Conservation (phyloP, 306 rosid species). For the Oxytropis ochrocephala region DNA sequence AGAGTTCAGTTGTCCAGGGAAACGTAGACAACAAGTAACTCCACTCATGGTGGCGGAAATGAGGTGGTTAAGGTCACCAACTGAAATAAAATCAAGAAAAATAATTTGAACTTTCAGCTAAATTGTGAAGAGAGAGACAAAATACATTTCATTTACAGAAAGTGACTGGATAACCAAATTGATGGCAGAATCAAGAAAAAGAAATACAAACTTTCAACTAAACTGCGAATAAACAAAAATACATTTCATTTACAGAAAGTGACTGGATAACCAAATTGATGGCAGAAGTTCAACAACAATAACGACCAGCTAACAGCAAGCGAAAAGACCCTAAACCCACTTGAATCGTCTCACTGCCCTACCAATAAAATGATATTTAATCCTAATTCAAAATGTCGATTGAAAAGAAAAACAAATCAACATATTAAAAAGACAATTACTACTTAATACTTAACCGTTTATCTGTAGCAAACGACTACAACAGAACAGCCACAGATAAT, state of each 20-base stretch:
- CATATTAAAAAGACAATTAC: background rate
- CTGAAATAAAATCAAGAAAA: conserved; percentile 13
- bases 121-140: too few relatives aligned
- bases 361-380: conserved; percentile 17
- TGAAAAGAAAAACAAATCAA: background rate
- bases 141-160: background rate
- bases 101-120: background rate
- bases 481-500: background rate
- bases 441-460: background rate
- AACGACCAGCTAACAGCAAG: conserved; percentile 21
- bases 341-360: background rate
- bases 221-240: background rate
- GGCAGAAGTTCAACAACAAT: conserved; percentile 12
- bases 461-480: background rate
- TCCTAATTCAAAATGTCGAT: background rate
- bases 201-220: conserved; percentile 1
- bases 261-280: conserved; percentile 24
- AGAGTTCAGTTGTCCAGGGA: conserved; percentile 48
- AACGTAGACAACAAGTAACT: conserved; percentile 51
- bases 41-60: conserved; percentile 55
- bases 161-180: conserved; percentile 25
- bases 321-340: conserved; percentile 21
- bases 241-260: conserved; percentile 6
- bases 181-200: too few relatives aligned
- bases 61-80: conserved; percentile 49